These are phyloP conservation scores for Ophiostoma pallidulum DNA, from an alignment of 2,329 filamentous ascomycete species.

Conservation along the genomic window DNA sequence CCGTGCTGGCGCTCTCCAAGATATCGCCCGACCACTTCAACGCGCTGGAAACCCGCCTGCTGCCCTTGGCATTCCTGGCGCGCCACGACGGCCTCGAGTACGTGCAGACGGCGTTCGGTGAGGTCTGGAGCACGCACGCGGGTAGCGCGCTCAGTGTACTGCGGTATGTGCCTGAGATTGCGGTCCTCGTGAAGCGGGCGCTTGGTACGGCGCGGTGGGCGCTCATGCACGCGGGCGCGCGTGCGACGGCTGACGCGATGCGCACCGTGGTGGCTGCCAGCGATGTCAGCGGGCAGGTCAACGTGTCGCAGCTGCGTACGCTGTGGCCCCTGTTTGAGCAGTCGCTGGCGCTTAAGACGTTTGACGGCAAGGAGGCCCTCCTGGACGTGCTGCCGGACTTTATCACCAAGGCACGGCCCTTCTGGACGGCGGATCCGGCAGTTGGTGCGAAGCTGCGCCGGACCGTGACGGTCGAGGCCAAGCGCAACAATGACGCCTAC, in stretches of 20 bases:
- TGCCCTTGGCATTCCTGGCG: conserved; percentile 83
- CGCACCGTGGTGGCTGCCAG: conserved; percentile 53
- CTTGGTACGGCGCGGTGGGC: conserved; percentile 80
- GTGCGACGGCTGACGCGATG: conserved; percentile 67
- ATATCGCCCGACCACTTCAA: conserved; percentile 83
- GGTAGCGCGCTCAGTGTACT: conserved; percentile 73
- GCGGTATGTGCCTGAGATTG: conserved; percentile 77
- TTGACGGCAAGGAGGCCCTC: conserved; percentile 81
- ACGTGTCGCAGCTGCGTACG: conserved; percentile 46
- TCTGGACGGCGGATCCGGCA: conserved; percentile 44
- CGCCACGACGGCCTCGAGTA: conserved; percentile 78
- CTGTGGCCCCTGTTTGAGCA: conserved; percentile 82
- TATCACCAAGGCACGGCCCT: conserved; percentile 50
- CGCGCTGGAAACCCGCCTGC: conserved; percentile 59
- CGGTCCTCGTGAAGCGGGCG: conserved; percentile 54
- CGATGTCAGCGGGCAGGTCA: conserved; percentile 48
- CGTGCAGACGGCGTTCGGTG: conserved; percentile 67
- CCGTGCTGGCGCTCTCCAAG: conserved; percentile 75
- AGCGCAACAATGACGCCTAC: conserved; percentile 81
- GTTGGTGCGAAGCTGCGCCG: conserved; percentile 63
- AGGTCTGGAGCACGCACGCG: conserved; percentile 85
- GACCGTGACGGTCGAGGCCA: conserved; percentile 77
- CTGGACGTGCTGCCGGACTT: conserved; percentile 73
- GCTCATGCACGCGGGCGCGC: conserved; percentile 78
- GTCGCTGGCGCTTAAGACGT: conserved; percentile 78